phyloP scores from a whole-genome alignment of 345 rosid species.

The Stellera chamaejasme region DNA sequence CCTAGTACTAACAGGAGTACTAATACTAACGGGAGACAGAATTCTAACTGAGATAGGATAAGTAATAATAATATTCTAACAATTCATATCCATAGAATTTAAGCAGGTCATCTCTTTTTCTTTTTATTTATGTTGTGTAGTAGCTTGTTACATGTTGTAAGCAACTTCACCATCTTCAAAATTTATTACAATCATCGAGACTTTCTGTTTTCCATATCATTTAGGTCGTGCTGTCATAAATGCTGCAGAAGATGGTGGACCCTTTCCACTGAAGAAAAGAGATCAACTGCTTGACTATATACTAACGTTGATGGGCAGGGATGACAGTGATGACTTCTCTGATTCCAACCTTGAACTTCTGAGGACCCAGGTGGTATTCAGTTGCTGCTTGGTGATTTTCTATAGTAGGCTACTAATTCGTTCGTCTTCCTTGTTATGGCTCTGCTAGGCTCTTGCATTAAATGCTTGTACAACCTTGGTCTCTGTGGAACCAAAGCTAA shows the following conservation, averaged over 20 bases:
- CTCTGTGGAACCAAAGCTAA: constrained; percentile 92
- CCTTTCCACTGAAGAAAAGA: constrained; percentile 86
- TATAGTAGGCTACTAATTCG: background rate
- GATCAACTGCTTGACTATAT: constrained; percentile 82
- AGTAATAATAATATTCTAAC: no score
- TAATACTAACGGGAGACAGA: no score
- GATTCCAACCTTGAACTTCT: constrained; percentile 88
- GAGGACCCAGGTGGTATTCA: constrained; percentile 59
- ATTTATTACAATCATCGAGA: no score
- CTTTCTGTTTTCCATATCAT: constrained; percentile 5
- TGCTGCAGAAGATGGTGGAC: constrained; percentile 82
- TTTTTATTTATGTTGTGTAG: no score
- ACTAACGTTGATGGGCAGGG: constrained; percentile 92
- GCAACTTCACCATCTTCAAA: no score
- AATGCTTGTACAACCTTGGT: constrained; percentile 96
- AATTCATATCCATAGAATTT: no score
- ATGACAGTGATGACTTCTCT: constrained; percentile 68
- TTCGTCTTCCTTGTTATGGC: constrained; percentile 12
- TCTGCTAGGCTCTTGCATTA: constrained; percentile 80
- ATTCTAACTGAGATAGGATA: no score
- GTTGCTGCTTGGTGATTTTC: constrained; percentile 7
- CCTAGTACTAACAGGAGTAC: no score
- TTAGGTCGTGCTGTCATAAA: constrained; percentile 91
- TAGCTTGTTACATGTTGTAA: background rate
- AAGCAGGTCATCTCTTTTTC: no score